Base-by-base conservation (phyloP, 805 yeast genomes). In the Ogataea paradorogensis region DNA sequence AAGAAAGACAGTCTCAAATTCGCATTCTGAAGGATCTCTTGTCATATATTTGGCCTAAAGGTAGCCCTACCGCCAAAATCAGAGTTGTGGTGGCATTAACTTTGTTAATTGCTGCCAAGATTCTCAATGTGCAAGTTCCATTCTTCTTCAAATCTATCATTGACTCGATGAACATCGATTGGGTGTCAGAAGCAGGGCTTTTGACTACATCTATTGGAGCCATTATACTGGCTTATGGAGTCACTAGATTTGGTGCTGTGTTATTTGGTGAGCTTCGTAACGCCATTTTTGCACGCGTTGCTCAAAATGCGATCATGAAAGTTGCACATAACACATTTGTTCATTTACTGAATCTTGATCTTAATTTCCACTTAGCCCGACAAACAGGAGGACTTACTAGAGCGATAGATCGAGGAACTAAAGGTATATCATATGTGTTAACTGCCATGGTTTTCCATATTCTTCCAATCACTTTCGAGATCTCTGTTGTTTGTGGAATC, bases 361-460 rank as follows among this genome's bases (percentile, higher is more conserved):
- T 90, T 39, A 84, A 87, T 15, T 93, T 91, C 74, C 99, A 93
- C 61, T 65, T 93, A 28, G 74, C 91, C 9, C 73, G 90, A 51
- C 98, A 93, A 61, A 93, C 99, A 0, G 99, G 99, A 50, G 98
- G 96, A 0, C 65, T 93, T 24, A 91, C 97, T 0, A 71, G 99
- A 46, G 98, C 98, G 1, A 93, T 93, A 55, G 99, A 93, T 56
- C 72, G 99, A 48, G 99, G 99, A 61, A 91, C 98, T 1, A 91
- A 93, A 54, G 99, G 99, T 67, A 91, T 93, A 38, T 82, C 95
- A 9, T 90, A 85, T 53, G 97, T 93, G 5, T 68, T 93, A 33
- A 80, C 86, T 26, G 96, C 98, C 2, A 86, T 91, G 95, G 96
- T 93, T n/a, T 91, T 93, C 69, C 98, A 93, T 60, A 90, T 93